These are phyloP conservation scores for Trametopsis cervina DNA, from an alignment of 768 basidiomycete genomes.

Conservation along the genomic window DNA sequence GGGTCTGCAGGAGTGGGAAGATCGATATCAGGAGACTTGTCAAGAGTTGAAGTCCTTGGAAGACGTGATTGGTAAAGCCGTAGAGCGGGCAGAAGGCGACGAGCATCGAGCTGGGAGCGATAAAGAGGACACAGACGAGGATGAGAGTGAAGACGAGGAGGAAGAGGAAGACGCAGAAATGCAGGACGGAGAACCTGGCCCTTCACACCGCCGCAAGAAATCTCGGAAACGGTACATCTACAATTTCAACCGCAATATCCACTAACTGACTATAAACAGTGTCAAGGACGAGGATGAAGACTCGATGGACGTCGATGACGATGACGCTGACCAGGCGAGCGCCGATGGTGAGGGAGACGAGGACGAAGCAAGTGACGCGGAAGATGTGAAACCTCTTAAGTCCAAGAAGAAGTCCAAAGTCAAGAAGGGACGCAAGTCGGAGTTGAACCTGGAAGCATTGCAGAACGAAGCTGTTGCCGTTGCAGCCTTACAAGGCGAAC, in stretches of 20 bases:
- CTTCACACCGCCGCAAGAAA: conserved; percentile 15
- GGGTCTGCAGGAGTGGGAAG: conserved; percentile 65
- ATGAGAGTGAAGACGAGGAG: conserved; percentile 23
- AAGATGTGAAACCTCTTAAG: conserved; percentile 21
- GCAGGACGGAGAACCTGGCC: conserved; percentile 20
- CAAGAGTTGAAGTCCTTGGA: conserved; percentile 69
- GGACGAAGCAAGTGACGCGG: conserved; percentile 32
- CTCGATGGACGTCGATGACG: conserved; percentile 54
- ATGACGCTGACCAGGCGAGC: conserved; percentile 19
- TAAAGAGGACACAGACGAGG: conserved; percentile 22
- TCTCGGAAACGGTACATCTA: conserved; percentile 18
- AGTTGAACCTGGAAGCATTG: conserved; percentile 50
- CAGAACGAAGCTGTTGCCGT: conserved; percentile 58
- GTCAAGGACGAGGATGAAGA: conserved; percentile 25
- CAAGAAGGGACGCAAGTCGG: conserved; percentile 54
- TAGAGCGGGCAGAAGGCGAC: conserved; percentile 31
- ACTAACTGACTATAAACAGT: background rate
- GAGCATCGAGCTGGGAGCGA: conserved; percentile 18
- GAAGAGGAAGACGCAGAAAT: conserved; percentile 18
- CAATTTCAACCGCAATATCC: background rate
- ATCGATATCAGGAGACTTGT: conserved; percentile 54
- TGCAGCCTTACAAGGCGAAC: conserved; percentile 58
- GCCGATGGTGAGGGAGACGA: conserved; percentile 34
- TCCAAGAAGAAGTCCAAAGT: conserved; percentile 29
- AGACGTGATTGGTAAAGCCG: conserved; percentile 54